phyloP scores from a whole-genome alignment of 768 basidiomycete species.

The Suillus tomentosus region DNA sequence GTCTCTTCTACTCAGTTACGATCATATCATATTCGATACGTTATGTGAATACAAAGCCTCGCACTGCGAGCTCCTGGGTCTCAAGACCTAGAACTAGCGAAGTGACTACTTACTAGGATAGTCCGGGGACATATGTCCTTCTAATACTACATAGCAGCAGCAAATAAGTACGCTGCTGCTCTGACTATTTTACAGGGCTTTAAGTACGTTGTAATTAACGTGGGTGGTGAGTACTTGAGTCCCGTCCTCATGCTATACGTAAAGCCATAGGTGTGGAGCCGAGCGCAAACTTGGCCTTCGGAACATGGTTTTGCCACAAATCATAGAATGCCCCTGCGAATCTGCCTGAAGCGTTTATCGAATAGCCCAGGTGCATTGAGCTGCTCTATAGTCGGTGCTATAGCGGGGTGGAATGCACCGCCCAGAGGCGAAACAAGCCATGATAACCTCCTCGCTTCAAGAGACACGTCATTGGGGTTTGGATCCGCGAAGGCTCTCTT shows the following conservation, averaged over 20 bases:
- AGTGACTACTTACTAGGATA: constrained; percentile 2
- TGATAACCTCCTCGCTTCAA: constrained; percentile 25
- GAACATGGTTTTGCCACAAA: not conserved
- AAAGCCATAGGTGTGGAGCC: not conserved
- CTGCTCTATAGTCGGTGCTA: constrained; percentile 8
- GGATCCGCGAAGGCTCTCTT: constrained; percentile 15
- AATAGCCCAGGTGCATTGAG: constrained; percentile 12
- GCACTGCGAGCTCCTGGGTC: not conserved
- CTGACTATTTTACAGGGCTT: not conserved
- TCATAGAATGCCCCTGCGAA: constrained; percentile 3
- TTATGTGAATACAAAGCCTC: not conserved
- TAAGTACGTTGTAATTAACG: not conserved
- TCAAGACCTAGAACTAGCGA: not conserved
- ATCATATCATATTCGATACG: not conserved
- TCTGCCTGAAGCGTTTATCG: constrained; percentile 6
- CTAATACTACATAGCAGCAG: constrained; percentile 1
- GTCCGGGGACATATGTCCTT: not conserved
- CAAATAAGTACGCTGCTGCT: not conserved
- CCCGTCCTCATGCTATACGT: not conserved
- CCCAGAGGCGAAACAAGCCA: constrained; percentile 23
- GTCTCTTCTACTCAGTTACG: not conserved
- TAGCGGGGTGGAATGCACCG: constrained; percentile 9
- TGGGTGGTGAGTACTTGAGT: not conserved
- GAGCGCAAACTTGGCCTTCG: not conserved
- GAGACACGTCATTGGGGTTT: not conserved